Conservation (phyloP, 129 eudicot species). For the Chrysanthemum lavandulifolium region DNA sequence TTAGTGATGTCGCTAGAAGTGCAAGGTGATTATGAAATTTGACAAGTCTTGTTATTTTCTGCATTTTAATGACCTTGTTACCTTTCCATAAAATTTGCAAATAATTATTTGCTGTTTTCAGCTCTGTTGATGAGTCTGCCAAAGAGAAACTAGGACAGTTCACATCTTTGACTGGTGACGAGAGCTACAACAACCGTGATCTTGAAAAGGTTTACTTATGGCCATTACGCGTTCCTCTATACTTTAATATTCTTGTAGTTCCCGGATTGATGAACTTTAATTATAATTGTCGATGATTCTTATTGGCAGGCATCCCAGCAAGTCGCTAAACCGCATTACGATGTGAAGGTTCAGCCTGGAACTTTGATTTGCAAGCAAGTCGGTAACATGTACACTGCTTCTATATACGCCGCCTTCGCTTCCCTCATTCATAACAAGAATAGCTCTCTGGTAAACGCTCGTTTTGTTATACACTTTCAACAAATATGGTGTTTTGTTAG, state of each 20-base stretch:
- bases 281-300: neutral
- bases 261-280: neutral
- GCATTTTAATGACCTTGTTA: neutral
- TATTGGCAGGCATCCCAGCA: conserved; percentile 69
- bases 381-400: conserved; percentile 98
- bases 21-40: conserved; percentile 55
- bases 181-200: conserved; percentile 89
- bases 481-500: too few relatives aligned
- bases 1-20: conserved; percentile 64
- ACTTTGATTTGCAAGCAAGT: conserved; percentile 93
- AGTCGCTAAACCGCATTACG: conserved; percentile 79
- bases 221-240: neutral
- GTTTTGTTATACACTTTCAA: too few relatives aligned
- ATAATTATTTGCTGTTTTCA: conserved; percentile 24
- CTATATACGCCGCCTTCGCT: conserved; percentile 83
- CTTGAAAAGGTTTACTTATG: conserved; percentile 75
- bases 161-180: conserved; percentile 60
- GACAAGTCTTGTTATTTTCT: neutral
- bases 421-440: conserved; percentile 84
- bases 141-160: conserved; percentile 81
- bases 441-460: conserved; percentile 58
- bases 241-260: neutral
- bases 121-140: conserved; percentile 77
- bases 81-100: neutral
- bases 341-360: conserved; percentile 73